These are phyloP conservation scores for Kodamaea kaohsiungensis DNA, from an alignment of 805 yeast species.

Conservation along the genomic window DNA sequence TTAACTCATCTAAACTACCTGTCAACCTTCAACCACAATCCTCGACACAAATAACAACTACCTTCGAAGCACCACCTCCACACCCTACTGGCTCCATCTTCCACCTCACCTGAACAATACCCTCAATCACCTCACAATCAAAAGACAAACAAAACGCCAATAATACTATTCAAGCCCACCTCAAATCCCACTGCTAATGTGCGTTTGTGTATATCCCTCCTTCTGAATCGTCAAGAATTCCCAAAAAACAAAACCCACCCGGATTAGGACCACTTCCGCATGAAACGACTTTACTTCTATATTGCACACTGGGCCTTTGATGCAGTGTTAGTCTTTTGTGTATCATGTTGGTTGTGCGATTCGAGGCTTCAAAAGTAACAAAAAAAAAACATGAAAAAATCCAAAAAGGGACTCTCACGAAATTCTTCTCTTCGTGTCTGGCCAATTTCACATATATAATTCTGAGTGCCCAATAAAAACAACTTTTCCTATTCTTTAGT, in stretches of 20 bases:
- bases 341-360: too few relatives aligned
- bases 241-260: background rate
- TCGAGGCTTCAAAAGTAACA: constrained; percentile 1
- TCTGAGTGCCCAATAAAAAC: constrained; percentile 1
- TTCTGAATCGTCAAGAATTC: background rate
- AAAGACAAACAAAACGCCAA: too few relatives aligned
- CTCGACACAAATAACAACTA: too few relatives aligned
- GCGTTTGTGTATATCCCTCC: background rate
- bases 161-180: background rate
- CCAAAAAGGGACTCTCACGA: too few relatives aligned
- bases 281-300: background rate
- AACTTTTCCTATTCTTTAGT: constrained; percentile 3
- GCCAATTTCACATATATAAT: constrained; percentile 12
- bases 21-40: too few relatives aligned
- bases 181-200: background rate
- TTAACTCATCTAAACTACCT: too few relatives aligned
- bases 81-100: too few relatives aligned
- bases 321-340: too few relatives aligned
- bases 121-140: too few relatives aligned
- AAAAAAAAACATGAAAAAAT: background rate
- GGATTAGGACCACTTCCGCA: background rate
- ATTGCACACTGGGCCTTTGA: background rate
- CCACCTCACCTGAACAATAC: too few relatives aligned
- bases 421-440: constrained; percentile 2
- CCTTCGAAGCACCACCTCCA: too few relatives aligned